These are phyloP conservation scores for Zhuliangozyma parablackwelliae DNA, from an alignment of 1,139 yeast species.

Conservation along the genomic window DNA sequence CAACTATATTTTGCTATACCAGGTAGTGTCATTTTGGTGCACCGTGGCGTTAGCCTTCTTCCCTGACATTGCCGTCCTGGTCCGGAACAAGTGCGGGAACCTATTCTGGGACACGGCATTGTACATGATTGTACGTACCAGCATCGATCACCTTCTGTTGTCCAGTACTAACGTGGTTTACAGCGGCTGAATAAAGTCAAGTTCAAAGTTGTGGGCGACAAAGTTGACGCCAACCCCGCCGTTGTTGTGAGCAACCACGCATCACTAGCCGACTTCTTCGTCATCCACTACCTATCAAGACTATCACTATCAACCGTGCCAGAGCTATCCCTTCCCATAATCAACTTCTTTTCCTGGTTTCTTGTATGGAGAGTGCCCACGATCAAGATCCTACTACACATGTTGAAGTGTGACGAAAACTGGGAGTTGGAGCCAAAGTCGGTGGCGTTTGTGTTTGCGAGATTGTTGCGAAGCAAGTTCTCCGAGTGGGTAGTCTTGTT, in stretches of 20 bases:
- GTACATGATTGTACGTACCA: slow-evolving; percentile 26
- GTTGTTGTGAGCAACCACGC: slow-evolving; percentile 50
- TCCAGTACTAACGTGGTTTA: slow-evolving; percentile 5
- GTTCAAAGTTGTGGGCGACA: slow-evolving; percentile 40
- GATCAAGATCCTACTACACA: slow-evolving; percentile 33
- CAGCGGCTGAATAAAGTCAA: slow-evolving; percentile 34
- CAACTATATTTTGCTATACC: slow-evolving; percentile 17
- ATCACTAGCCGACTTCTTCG: slow-evolving; percentile 51
- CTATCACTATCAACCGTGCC: slow-evolving; percentile 11
- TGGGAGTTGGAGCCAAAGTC: slow-evolving; percentile 50
- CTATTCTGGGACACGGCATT: slow-evolving; percentile 36
- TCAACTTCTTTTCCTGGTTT: slow-evolving; percentile 61
- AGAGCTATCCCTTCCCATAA: slow-evolving; percentile 28
- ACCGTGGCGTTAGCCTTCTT: slow-evolving; percentile 16
- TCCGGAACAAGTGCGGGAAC: slow-evolving; percentile 19
- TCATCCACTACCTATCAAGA: slow-evolving; percentile 42
- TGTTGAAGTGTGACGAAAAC: slow-evolving; percentile 54
- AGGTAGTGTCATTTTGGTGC: slow-evolving; percentile 19
- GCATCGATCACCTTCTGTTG: neutral
- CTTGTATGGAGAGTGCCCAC: slow-evolving; percentile 54
- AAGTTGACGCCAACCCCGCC: slow-evolving; percentile 42
- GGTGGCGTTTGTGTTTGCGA: slow-evolving; percentile 19
- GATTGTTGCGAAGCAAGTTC: slow-evolving; percentile 20
- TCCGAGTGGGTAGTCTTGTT: slow-evolving; percentile 58
- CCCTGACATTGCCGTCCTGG: slow-evolving; percentile 24